Evolutionary conservation across 2,329 filamentous ascomycete genomes (phyloP).

Genomic region (Orbilia oligospora): DNA sequence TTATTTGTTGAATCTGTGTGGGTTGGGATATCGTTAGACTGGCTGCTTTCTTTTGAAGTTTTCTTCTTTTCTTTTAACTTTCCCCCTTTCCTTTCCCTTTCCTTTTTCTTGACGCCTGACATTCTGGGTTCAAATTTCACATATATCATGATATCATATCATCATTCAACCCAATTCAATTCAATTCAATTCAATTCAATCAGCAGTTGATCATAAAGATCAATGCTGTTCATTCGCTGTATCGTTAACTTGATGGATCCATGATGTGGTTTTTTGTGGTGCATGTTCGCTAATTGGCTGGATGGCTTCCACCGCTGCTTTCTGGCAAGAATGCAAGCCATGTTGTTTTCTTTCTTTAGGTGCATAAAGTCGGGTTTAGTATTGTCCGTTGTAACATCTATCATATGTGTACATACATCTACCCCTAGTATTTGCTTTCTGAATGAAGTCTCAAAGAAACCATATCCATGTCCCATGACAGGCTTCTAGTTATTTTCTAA

Average conservation of each 20-base stretch:
- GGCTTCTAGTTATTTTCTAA: conserved; percentile 3
- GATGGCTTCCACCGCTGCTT: conserved; percentile 3
- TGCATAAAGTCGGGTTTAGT: conserved; percentile 17
- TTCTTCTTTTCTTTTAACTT: conserved; percentile 14
- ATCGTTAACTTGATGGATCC: conserved; percentile 22
- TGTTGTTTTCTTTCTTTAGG: conserved; percentile 13
- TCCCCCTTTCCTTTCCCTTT: conserved; percentile 2
- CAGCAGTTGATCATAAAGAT: conserved; percentile 13
- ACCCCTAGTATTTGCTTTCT: not conserved
- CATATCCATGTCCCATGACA: conserved; percentile 8
- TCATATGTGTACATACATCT: not conserved
- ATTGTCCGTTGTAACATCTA: conserved; percentile 2
- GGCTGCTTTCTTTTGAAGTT: not conserved
- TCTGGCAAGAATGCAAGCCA: conserved; percentile 22
- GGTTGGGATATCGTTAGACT: conserved; percentile 8
- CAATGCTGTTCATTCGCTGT: conserved; percentile 17
- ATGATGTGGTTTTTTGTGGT: not conserved
- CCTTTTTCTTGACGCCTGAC: not conserved
- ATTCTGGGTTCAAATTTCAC: not conserved
- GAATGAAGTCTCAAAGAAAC: not conserved
- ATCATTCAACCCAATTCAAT: not conserved
- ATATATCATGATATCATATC: conserved; percentile 17
- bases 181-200: conserved; percentile 17
- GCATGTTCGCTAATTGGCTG: not conserved
- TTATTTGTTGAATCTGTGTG: conserved; percentile 14